Conservation (phyloP, 805 yeast species). For the Monosporozyma solicola region DNA sequence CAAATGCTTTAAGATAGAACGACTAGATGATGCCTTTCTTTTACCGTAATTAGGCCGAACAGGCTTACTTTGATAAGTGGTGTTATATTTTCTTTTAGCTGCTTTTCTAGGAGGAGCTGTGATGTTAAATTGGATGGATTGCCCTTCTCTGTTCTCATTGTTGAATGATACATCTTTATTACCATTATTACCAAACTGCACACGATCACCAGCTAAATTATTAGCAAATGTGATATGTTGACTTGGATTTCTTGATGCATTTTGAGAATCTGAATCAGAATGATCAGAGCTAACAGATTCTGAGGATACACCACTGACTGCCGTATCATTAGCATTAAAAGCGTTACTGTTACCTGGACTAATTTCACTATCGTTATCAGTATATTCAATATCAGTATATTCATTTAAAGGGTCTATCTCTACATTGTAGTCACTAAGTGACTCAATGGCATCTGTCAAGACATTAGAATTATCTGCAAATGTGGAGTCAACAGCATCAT, state of each 20-base stretch:
- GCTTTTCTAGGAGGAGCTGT: slow-evolving; percentile 15
- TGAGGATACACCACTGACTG: not conserved
- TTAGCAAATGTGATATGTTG: slow-evolving; percentile 1
- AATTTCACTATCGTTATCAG: not conserved
- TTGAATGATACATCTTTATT: not conserved
- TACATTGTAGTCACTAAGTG: not conserved
- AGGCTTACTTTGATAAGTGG: not conserved
- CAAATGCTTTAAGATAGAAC: slow-evolving; percentile 10
- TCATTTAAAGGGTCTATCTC: not conserved
- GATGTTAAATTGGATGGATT: slow-evolving; percentile 25
- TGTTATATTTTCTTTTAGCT: not conserved
- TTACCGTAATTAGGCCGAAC: not conserved
- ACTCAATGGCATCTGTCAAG: no score
- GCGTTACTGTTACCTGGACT: not conserved
- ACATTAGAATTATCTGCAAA: not conserved
- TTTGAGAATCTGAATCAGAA: not conserved
- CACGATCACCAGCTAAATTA: not conserved
- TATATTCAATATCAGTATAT: slow-evolving; percentile 1
- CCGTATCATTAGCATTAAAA: not conserved
- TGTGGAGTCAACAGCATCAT: not conserved
- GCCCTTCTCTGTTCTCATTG: slow-evolving; percentile 7
- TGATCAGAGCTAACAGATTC: not conserved
- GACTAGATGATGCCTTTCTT: slow-evolving; percentile 1
- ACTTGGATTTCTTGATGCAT: not conserved
- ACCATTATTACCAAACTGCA: not conserved